Base-by-base conservation (phyloP, 1,284 basidiomycete species). In the Melanopsichium pennsylvanicum region DNA sequence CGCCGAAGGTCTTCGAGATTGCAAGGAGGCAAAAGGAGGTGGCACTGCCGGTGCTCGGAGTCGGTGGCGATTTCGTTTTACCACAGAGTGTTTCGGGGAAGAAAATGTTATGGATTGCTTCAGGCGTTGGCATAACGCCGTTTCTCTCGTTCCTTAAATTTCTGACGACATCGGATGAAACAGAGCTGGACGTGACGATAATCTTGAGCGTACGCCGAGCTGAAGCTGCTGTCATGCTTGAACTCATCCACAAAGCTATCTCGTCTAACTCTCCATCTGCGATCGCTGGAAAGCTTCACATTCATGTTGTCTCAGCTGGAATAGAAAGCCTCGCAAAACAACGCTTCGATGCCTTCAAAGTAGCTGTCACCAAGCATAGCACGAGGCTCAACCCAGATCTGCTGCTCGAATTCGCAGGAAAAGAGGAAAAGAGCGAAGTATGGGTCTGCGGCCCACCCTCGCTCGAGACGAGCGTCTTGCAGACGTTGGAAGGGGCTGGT, bases 371-470 rank as follows among this genome's bases (percentile, higher is more conserved):
- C 11, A 40, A 27, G 6, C 47, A 66, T 33, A 40, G 36, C 15
- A 5, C 32, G 15, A 51, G 56, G n/a, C 47, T 66, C 11, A 40
- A 4, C 8, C 39, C 56, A 13, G 51, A 55, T 12, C 22, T 50
- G 22, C 29, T 58, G 37, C 39, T 56, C 4, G 5, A 15, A 18
- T 22, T 38, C 16, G 31, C 33, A 4, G n/a, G n/a, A 5, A 23
- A n/a, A 5, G 42, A 9, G 13, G 50, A 18, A n/a, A 46, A 32
- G 13, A 27, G 42, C 7, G 56, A 60, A 25, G 51, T 52, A 8
- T 67, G 51, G 51, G 44, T 67, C 2, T 67, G 63, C 10, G 63
- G 56, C 12, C 45, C 51, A 27, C 57, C 63, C 16, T 22, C 39
- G 18, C 38, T 60, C 2, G 63, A 67, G 18, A 22, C 34, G 5